Evolutionary conservation across 495 filamentous ascomycete species (phyloP).

Genomic region (Daldinia bambusicola): DNA sequence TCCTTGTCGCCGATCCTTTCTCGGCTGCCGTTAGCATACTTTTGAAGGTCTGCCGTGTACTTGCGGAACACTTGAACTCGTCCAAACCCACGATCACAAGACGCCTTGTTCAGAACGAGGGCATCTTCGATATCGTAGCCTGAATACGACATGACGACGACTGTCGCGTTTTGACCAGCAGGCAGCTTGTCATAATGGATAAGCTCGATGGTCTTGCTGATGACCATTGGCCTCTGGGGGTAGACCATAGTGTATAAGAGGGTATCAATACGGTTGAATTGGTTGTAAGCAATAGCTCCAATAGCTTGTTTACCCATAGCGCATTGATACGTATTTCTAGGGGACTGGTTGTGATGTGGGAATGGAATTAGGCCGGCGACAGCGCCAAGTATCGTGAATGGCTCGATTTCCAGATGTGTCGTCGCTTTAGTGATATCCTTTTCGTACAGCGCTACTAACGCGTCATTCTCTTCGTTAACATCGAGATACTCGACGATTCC

Average conservation of each 20-base stretch:
- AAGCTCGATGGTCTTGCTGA: conserved; percentile 94
- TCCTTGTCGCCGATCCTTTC: conserved; percentile 78
- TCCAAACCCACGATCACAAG: conserved; percentile 91
- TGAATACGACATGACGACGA: conserved; percentile 98
- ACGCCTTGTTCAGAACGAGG: conserved; percentile 94
- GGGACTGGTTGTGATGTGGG: conserved; percentile 99
- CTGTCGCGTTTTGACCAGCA: conserved; percentile 94
- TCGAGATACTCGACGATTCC: conserved; percentile 96
- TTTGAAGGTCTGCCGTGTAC: conserved; percentile 78
- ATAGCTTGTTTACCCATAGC: conserved; percentile 99
- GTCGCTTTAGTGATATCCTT: conserved; percentile 79
- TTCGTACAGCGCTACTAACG: conserved; percentile 89
- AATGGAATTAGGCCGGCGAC: conserved; percentile 97
- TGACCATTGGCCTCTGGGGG: conserved; percentile 97
- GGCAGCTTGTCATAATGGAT: conserved; percentile 98
- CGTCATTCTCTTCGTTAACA: conserved; percentile 98
- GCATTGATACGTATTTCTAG: conserved; percentile 98
- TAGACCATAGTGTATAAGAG: conserved; percentile 97
- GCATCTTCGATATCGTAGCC: conserved; percentile 99
- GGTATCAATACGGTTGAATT: conserved; percentile 94
- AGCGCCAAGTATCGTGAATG: conserved; percentile 96
- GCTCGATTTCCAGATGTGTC: conserved; percentile 97
- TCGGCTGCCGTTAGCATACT: conserved; percentile 80
- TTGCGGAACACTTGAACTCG: conserved; percentile 96
- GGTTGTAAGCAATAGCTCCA: conserved; percentile 96